Evolutionary conservation across 129 eudicot species (phyloP).

Genomic region (Glebionis coronaria): DNA sequence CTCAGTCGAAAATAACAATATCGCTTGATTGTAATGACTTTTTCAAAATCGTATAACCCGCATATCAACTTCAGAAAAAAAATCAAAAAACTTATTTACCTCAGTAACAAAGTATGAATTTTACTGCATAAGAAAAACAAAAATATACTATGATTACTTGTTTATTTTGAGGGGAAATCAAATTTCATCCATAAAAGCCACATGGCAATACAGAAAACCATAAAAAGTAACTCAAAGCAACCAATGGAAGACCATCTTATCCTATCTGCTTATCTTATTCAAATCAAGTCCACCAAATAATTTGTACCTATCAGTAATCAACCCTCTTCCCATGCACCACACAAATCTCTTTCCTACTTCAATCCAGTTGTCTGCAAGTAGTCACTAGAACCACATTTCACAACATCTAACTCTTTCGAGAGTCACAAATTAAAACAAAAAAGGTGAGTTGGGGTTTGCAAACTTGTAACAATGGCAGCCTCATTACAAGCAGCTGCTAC

Average conservation of each 20-base stretch:
- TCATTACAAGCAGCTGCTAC: conserved; percentile 92
- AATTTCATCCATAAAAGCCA: conserved; percentile 36
- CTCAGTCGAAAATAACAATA: no score
- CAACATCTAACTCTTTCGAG: conserved; percentile 18
- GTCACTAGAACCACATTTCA: conserved; percentile 23
- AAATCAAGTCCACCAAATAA: conserved; percentile 37
- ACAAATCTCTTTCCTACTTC: conserved; percentile 36
- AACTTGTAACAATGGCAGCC: conserved; percentile 54
- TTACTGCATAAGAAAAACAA: no score
- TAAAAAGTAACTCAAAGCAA: conserved; percentile 22
- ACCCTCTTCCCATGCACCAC: conserved; percentile 26
- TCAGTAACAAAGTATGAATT: no score
- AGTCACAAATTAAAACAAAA: conserved; percentile 1
- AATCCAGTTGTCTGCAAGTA: conserved; percentile 32
- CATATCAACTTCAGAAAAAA: no score
- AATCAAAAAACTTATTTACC: no score
- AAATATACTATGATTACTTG: no score
- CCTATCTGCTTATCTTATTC: conserved; percentile 70
- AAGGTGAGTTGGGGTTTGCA: conserved; percentile 18
- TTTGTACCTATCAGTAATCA: conserved; percentile 12
- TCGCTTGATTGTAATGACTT: no score
- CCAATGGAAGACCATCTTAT: conserved; percentile 70
- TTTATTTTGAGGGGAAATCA: background rate
- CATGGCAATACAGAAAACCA: conserved; percentile 45
- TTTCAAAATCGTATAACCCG: no score